Percentiles rank a stretch among this genome's conserved stretches.
Conservation (phyloP, 306 rosid genomes). For the Malus sieversii region DNA sequence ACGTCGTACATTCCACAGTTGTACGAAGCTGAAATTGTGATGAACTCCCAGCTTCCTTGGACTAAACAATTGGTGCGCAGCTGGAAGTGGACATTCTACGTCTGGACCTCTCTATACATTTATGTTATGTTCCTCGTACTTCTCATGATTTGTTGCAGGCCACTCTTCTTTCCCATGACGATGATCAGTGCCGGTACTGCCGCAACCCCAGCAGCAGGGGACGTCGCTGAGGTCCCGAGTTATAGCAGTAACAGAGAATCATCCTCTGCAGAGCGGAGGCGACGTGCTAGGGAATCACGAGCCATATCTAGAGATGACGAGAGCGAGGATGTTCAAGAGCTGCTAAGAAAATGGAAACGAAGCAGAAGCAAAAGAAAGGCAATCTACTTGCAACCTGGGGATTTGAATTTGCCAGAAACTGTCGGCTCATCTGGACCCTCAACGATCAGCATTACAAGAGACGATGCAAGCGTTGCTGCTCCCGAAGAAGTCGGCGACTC, state of each 20-base stretch:
- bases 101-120: conserved; percentile 56
- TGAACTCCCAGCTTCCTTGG: conserved; percentile 60
- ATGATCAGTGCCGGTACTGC: background rate
- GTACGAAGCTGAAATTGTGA: conserved; percentile 53
- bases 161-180: conserved; percentile 20
- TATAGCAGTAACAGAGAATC: no score
- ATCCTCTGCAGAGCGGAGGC: no score
- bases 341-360: conserved; percentile 50
- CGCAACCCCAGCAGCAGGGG: background rate
- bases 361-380: conserved; percentile 60
- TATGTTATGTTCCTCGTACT: conserved; percentile 38
- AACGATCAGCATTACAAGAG: conserved; percentile 36
- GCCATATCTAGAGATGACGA: conserved; percentile 29
- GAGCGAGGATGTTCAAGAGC: conserved; percentile 39
- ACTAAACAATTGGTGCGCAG: conserved; percentile 41
- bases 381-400: conserved; percentile 4
- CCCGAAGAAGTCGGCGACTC: conserved; percentile 57
- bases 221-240: no score
- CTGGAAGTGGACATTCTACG: conserved; percentile 81
- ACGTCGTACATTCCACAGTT: conserved; percentile 51
- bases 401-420: conserved; percentile 20
- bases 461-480: conserved; percentile 30
- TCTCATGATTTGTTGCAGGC: conserved; percentile 36
- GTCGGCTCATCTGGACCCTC: conserved; percentile 49
- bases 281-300: background rate